A percentile compares a stretch with the other conserved stretches of the same genome.
These are phyloP conservation scores for Purpureocillium lavendulum DNA, from an alignment of 2,329 filamentous ascomycete species.

Conservation along the genomic window DNA sequence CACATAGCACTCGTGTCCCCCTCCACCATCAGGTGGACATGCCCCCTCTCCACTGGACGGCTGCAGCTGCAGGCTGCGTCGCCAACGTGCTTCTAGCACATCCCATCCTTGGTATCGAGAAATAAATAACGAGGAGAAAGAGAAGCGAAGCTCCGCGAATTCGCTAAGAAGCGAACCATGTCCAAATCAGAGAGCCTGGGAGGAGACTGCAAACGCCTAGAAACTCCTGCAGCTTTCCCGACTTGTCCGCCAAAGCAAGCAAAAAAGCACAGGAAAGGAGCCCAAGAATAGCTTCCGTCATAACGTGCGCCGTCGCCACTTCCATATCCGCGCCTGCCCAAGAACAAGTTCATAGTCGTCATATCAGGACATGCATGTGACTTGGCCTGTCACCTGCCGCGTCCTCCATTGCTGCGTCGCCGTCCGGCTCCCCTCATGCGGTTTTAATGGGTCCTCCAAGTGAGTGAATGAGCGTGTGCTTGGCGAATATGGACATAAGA, in stretches of 20 bases:
- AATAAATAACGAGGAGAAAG: not conserved
- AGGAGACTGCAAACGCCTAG: not conserved
- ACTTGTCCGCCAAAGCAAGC: not conserved
- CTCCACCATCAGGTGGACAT: not conserved
- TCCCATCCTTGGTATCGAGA: not conserved
- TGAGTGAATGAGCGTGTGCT: too few species aligned
- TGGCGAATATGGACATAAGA: not conserved
- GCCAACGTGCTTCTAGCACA: too few species aligned
- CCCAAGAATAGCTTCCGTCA: not conserved
- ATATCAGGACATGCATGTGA: conserved; percentile 1
- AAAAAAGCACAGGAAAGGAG: too few species aligned
- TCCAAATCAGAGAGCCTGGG: too few species aligned
- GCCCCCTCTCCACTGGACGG: not conserved
- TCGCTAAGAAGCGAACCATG: too few species aligned
- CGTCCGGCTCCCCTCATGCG: not conserved
- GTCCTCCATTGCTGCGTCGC: conserved; percentile 1
- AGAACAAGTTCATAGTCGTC: conserved; percentile 6
- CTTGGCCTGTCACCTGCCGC: not conserved
- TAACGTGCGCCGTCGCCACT: not conserved
- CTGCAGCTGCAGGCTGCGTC: not conserved
- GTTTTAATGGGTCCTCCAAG: not conserved
- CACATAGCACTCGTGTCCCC: too few species aligned
- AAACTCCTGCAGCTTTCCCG: not conserved
- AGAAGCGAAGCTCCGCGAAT: too few species aligned
- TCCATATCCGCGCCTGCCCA: conserved; percentile 1